Conservation (phyloP, 83 land plant species). For the Thuja plicata region DNA sequence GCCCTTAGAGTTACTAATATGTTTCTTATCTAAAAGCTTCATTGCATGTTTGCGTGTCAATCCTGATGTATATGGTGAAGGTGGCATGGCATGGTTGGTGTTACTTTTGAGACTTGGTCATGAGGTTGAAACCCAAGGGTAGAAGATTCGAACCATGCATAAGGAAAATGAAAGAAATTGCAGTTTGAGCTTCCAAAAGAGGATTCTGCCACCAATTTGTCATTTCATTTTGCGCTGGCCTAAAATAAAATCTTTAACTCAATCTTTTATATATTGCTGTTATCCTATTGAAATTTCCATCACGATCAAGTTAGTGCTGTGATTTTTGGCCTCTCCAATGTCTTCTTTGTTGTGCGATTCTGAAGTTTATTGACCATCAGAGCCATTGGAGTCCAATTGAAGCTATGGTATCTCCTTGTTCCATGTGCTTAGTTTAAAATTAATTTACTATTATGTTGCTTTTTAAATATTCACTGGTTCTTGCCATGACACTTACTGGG, state of each 20-base stretch:
- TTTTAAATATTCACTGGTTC: not conserved
- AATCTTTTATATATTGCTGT: not conserved
- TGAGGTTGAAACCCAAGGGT: not conserved
- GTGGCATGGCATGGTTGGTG: not conserved
- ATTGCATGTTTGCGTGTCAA: not conserved
- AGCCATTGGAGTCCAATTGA: not conserved
- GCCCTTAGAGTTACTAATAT: not conserved
- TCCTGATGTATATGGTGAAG: not conserved
- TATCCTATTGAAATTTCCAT: not conserved
- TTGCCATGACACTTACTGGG: not conserved
- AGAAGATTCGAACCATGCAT: not conserved
- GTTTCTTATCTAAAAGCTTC: not conserved
- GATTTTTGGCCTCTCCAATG: not conserved
- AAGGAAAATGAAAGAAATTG: not conserved
- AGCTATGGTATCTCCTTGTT: not conserved
- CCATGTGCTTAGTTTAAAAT: not conserved
- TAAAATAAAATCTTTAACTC: not conserved
- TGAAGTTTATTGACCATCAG: not conserved
- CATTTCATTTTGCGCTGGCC: not conserved
- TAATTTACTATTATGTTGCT: not conserved
- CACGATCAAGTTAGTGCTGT: not conserved
- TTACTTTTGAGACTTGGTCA: not conserved
- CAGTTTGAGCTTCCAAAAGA: not conserved
- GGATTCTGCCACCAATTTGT: not conserved
- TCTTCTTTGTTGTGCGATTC: not conserved